Percentiles rank a stretch among this genome's conserved stretches.
Evolutionary conservation across 1,139 yeast species (phyloP).

Genomic region (Kodamaea anthophila): DNA sequence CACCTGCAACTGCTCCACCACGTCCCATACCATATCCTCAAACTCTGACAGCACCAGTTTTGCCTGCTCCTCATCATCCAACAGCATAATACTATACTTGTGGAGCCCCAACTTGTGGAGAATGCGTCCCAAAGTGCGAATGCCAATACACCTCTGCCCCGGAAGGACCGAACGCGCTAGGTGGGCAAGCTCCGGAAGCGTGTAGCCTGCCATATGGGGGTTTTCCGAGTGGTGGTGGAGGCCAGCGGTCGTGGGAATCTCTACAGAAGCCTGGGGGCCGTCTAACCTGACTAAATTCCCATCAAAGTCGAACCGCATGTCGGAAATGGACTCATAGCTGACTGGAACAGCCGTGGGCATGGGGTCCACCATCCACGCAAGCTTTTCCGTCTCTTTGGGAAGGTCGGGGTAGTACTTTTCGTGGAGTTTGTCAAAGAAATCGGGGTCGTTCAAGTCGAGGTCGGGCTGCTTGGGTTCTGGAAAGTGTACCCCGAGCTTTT

Average conservation of each 20-base stretch:
- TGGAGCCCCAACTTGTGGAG: conserved; percentile 72
- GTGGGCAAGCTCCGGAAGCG: conserved; percentile 75
- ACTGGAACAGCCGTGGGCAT: conserved; percentile 39
- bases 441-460: conserved; percentile 65
- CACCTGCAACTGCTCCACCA: conserved; percentile 59
- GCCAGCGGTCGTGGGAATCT: conserved; percentile 58
- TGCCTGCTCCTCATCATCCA: conserved; percentile 30
- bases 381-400: conserved; percentile 72
- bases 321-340: conserved; percentile 56
- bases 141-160: conserved; percentile 81
- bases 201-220: conserved; percentile 90
- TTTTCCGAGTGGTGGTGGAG: conserved; percentile 88
- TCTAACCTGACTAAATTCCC: conserved; percentile 60
- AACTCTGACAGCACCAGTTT: conserved; percentile 39
- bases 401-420: conserved; percentile 85
- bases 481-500: conserved; percentile 49
- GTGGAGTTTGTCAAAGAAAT: conserved; percentile 72
- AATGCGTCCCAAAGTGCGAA: conserved; percentile 81
- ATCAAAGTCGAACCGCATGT: conserved; percentile 80
- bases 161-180: conserved; percentile 73
- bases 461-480: conserved; percentile 45
- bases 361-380: conserved; percentile 87
- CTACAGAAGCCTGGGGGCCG: conserved; percentile 34
- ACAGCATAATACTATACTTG: conserved; percentile 41
- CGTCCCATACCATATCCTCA: conserved; percentile 68